Evolutionary conservation across 495 filamentous ascomycete species (phyloP), one percentile per base, ranked within the genome.

Genomic region (Aspergillus campestris): DNA sequence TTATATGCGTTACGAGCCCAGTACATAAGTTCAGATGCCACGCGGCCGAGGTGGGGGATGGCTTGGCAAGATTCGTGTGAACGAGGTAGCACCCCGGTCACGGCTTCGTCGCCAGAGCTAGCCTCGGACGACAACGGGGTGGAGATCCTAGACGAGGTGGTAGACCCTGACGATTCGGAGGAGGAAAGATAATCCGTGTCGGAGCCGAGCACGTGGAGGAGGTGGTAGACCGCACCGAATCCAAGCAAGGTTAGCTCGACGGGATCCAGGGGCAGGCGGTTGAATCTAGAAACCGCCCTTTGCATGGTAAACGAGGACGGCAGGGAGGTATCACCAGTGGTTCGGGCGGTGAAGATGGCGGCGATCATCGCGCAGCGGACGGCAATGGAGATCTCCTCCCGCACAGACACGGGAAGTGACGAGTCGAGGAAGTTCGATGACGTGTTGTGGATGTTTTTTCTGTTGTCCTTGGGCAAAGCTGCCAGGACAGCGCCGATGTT

Each of bases 361-460:
- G 86, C 79, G 39, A 84, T 83, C 78, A 89, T 90, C 7, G 89
- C 87, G 48, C 88, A 88, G 14, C 82, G 78, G 8, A 94, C 77
- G 3, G 88, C 81, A 48, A 85, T 74, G 11, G 72, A 72, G 15
- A 88, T 76, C 52, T 91, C 87, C 3, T 75, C 71, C 5, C 77
- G 70, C 12, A 80, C 70, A 8, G 69, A 67, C 33, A 73, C 62
- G 18, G 68, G 70, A 3, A 71, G 56, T 3, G 74, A 73, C 1
- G 68, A 71, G 41, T 74, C 67, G 0, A 73, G 55, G 40, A 76
- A 71, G 47, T 72, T 71, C 24, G 57, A 56, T 13, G 59, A 45
- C 7, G 64, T 56, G 13, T 33, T 58, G 35, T 50, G 50, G 14
- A 64, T 57, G 30, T 43, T 50, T 49, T 65, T 61, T 9, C 47